phyloP scores from a whole-genome alignment of 148 eudicot genomes.

The Heliamphora exappendiculata region DNA sequence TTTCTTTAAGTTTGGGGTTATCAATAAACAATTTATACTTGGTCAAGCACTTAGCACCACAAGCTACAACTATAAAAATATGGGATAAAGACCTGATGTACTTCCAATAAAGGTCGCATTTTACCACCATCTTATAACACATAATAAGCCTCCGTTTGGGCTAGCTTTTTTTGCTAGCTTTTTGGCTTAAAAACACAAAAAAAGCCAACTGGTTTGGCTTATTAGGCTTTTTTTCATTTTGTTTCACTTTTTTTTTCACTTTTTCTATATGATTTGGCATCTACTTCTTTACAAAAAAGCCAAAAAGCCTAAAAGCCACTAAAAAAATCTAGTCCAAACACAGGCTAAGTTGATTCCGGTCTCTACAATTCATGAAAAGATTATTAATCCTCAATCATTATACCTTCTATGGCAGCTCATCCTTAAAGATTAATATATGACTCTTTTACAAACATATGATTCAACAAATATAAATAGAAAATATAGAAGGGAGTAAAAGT shows the following conservation, averaged over 20 bases:
- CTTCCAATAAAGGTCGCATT: neutral
- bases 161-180: too few relatives aligned
- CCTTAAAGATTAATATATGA: neutral
- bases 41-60: neutral
- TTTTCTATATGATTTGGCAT: too few relatives aligned
- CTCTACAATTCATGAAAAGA: neutral
- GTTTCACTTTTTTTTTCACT: too few relatives aligned
- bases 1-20: neutral
- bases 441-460: neutral
- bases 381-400: neutral
- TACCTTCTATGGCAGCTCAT: neutral
- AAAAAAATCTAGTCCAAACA: neutral
- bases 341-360: neutral
- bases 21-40: neutral
- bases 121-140: neutral
- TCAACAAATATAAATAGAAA: neutral
- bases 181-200: too few relatives aligned
- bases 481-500: slow-evolving; percentile 35
- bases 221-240: too few relatives aligned
- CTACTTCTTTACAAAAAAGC: too few relatives aligned
- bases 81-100: neutral
- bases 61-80: neutral
- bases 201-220: too few relatives aligned
- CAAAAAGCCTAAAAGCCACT: too few relatives aligned
- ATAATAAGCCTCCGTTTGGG: too few relatives aligned